Evolutionary conservation across 306 rosid genomes (phyloP).

Genomic region (Cucumis sativus): Cucumber_9930_V3 NC_026661.2:10199001-10199500

Average conservation of each 20-base stretch:
- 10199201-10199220: conserved; percentile 59
- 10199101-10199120: conserved; percentile 27
- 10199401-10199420: conserved; percentile 28
- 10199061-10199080: conserved; percentile 22
- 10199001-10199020: background rate
- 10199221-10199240: conserved; percentile 41
- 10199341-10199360: conserved; percentile 41
- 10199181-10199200: conserved; percentile 65
- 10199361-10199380: conserved; percentile 46
- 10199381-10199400: conserved; percentile 47
- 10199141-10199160: conserved; percentile 67
- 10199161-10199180: conserved; percentile 79
- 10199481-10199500: conserved; percentile 44
- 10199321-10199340: conserved; percentile 47
- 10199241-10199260: conserved; percentile 23
- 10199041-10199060: conserved; percentile 58
- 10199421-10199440: conserved; percentile 32
- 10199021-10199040: conserved; percentile 28
- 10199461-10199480: conserved; percentile 60
- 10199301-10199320: conserved; percentile 57
- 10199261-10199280: background rate
- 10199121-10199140: conserved; percentile 32
- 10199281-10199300: conserved; percentile 63
- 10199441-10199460: conserved; percentile 66
- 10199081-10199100: conserved; percentile 25